phyloP scores from a whole-genome alignment of 495 filamentous ascomycete genomes.

The Lophiostoma macrostomum region DNA sequence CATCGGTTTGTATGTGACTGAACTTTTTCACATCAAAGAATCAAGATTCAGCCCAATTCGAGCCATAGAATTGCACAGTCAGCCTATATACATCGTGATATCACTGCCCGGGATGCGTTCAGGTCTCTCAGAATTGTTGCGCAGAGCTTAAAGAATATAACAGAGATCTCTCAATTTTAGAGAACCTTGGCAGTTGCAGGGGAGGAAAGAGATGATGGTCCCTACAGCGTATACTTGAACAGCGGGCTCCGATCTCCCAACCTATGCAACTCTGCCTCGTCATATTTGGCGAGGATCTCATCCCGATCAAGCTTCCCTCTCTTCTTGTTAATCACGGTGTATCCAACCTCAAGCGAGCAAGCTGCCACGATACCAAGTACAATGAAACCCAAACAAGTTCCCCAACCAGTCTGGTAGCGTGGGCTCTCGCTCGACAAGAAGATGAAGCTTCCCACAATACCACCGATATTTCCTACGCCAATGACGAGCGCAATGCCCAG shows the following conservation, averaged over 20 bases:
- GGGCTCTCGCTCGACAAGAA: constrained; percentile 49
- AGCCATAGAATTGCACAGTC: too few species aligned
- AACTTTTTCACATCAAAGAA: too few species aligned
- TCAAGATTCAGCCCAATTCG: too few species aligned
- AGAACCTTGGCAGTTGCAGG: too few species aligned
- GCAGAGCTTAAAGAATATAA: too few species aligned
- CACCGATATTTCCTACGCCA: constrained; percentile 55
- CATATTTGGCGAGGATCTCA: constrained; percentile 5
- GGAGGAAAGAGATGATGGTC: too few species aligned
- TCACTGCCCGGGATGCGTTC: too few species aligned
- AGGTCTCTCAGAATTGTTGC: too few species aligned
- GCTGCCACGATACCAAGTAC: constrained; percentile 1
- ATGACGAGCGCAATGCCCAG: constrained; percentile 56
- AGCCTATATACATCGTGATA: too few species aligned
- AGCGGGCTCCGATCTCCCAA: constrained; percentile 21
- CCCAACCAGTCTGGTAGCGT: constrained; percentile 50
- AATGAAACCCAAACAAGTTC: constrained; percentile 34
- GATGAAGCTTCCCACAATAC: constrained; percentile 55
- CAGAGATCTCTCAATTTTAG: too few species aligned
- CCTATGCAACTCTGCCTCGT: constrained; percentile 5
- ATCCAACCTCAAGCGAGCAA: constrained; percentile 10
- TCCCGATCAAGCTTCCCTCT: constrained; percentile 6
- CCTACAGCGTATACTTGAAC: constrained; percentile 14
- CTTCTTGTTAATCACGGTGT: constrained; percentile 2
- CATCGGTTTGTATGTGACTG: too few species aligned